A percentile compares a stretch with the other conserved stretches of the same genome.
Evolutionary conservation across 805 yeast species (phyloP).

Genomic region (Kodamaea sagamina): DNA sequence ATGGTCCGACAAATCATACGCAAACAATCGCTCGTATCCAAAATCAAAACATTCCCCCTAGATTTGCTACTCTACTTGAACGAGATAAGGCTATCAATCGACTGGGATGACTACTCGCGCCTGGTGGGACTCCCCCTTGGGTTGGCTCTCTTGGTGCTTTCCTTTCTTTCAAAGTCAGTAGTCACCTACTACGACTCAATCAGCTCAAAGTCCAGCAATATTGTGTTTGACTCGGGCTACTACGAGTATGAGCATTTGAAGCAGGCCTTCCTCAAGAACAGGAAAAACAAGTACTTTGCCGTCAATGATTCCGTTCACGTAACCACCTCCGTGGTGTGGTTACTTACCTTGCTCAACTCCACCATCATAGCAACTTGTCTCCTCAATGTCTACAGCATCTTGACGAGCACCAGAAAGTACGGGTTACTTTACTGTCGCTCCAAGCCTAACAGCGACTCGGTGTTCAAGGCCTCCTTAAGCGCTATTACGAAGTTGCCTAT

Average conservation of each 20-base stretch:
- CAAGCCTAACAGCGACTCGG: constrained; percentile 30
- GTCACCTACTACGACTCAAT: constrained; percentile 29
- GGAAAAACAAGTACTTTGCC: constrained; percentile 9
- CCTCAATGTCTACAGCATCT: constrained; percentile 15
- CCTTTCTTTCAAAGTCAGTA: constrained; percentile 24
- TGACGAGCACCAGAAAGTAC: constrained; percentile 29
- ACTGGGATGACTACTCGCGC: constrained; percentile 42
- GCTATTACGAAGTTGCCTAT: constrained; percentile 3
- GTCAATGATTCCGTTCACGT: constrained; percentile 6
- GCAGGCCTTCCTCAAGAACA: constrained; percentile 9
- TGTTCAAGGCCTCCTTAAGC: constrained; percentile 15
- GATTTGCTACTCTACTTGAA: constrained; percentile 38
- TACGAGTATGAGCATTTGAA: constrained; percentile 35
- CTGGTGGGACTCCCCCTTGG: constrained; percentile 37
- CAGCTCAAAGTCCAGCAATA: constrained; percentile 30
- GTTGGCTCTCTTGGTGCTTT: constrained; percentile 20
- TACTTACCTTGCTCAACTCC: constrained; percentile 16
- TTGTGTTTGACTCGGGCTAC: constrained; percentile 38
- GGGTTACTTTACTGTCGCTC: constrained; percentile 31
- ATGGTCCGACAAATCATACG: constrained; percentile 19
- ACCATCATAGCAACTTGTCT: constrained; percentile 10
- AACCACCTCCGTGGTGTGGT: constrained; percentile 20
- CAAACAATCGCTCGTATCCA: constrained; percentile 31
- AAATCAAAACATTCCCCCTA: constrained; percentile 34
- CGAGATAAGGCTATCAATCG: constrained; percentile 40